Conservation (phyloP, 495 filamentous ascomycete species). For the Chaetomidium leptoderma region DNA sequence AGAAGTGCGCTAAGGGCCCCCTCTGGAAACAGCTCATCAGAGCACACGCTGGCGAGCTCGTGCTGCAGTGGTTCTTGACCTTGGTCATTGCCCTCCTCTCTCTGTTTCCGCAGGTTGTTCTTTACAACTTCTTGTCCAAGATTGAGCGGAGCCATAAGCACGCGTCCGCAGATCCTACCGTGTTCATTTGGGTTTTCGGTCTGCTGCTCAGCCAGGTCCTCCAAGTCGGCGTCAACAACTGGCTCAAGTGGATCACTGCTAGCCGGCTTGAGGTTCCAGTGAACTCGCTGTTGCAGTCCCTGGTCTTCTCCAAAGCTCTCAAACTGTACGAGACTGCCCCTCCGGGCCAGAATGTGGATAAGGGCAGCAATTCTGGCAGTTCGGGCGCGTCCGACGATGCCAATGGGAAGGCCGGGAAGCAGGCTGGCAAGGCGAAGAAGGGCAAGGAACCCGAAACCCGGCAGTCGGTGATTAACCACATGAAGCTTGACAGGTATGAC, state of each 20-base stretch:
- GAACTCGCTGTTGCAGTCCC: conserved; percentile 55
- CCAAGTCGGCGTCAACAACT: conserved; percentile 48
- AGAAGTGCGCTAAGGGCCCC: conserved; percentile 35
- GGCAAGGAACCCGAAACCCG: conserved; percentile 17
- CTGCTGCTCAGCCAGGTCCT: conserved; percentile 51
- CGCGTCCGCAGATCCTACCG: conserved; percentile 26
- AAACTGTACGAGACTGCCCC: conserved; percentile 64
- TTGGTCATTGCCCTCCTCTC: conserved; percentile 46
- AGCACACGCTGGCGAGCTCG: conserved; percentile 43
- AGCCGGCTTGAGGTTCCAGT: conserved; percentile 57
- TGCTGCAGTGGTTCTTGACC: conserved; percentile 47
- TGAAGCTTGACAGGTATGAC: conserved; percentile 42
- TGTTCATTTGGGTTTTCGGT: conserved; percentile 55
- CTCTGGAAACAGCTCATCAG: conserved; percentile 55
- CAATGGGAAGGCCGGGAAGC: not conserved
- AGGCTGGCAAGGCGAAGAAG: conserved; percentile 13
- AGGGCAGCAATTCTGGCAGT: not conserved
- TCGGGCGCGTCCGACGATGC: not conserved
- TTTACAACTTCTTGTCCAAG: conserved; percentile 53
- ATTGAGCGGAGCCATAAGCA: conserved; percentile 48
- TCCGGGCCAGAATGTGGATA: conserved; percentile 37
- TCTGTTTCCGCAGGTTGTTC: conserved; percentile 59
- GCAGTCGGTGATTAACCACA: conserved; percentile 34
- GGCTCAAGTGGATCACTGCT: conserved; percentile 57
- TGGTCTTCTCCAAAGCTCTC: conserved; percentile 67